These are phyloP conservation scores for Pachyrhizus erosus DNA, from an alignment of 306 rosid species.

Conservation along the genomic window DNA sequence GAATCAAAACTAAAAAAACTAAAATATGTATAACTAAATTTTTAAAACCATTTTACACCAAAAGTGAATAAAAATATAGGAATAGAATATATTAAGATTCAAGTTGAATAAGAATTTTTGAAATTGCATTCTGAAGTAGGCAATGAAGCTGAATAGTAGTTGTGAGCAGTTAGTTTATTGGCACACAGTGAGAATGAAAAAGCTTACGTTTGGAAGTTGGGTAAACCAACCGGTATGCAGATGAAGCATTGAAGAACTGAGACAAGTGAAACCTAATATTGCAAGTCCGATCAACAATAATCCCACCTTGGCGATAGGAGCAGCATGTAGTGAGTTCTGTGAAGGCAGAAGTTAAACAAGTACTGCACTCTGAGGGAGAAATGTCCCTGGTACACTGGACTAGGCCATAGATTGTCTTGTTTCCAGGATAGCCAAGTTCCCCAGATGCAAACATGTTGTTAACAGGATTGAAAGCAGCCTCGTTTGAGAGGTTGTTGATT, in stretches of 20 bases:
- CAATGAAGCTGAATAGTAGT: neutral
- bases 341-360: constrained; percentile 55
- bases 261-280: constrained; percentile 50
- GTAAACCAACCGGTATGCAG: constrained; percentile 23
- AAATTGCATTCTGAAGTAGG: too few species aligned
- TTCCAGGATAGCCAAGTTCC: constrained; percentile 30
- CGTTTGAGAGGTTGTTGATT: constrained; percentile 41
- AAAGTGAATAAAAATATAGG: neutral
- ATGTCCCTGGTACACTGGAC: constrained; percentile 68
- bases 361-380: constrained; percentile 10
- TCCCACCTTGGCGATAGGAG: constrained; percentile 45
- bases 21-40: neutral
- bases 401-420: constrained; percentile 57
- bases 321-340: constrained; percentile 52
- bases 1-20: neutral
- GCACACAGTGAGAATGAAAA: neutral
- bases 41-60: neutral
- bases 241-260: constrained; percentile 48
- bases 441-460: constrained; percentile 60
- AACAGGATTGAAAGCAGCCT: constrained; percentile 41
- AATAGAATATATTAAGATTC: neutral
- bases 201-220: constrained; percentile 44
- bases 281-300: constrained; percentile 53
- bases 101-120: neutral
- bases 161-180: neutral